Conservation (phyloP, 2,329 filamentous ascomycete genomes). For the Fusarium multiceps region DNA sequence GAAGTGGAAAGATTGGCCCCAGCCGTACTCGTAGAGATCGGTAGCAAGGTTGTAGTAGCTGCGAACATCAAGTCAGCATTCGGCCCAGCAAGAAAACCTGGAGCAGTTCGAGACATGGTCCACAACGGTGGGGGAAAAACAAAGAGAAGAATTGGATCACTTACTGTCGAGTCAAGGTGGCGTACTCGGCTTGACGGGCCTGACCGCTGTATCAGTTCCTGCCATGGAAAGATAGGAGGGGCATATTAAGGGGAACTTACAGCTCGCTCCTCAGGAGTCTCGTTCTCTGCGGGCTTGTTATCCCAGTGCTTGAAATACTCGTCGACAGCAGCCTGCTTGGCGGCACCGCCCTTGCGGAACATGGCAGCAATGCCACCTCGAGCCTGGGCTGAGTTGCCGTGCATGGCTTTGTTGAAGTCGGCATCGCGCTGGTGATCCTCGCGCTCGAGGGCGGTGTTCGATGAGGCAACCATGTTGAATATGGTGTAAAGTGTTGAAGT, state of each 20-base stretch:
- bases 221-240: conserved; percentile 27
- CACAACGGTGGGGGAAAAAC: background rate
- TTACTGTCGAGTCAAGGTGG: conserved; percentile 90
- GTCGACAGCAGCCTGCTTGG: conserved; percentile 84
- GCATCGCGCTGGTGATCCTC: conserved; percentile 90
- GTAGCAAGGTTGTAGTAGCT: conserved; percentile 98
- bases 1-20: conserved; percentile 97
- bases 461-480: conserved; percentile 59
- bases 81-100: background rate
- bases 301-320: conserved; percentile 99
- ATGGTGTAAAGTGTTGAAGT: conserved; percentile 35
- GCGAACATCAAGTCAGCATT: conserved; percentile 35
- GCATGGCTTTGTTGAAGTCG: conserved; percentile 89
- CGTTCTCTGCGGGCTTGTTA: conserved; percentile 79
- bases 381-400: conserved; percentile 76
- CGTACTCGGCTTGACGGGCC: conserved; percentile 88
- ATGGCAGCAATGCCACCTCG: conserved; percentile 83
- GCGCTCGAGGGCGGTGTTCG: conserved; percentile 70
- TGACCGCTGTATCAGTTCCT: conserved; percentile 51
- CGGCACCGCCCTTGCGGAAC: conserved; percentile 80
- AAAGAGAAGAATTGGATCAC: conserved; percentile 49
- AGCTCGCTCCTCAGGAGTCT: conserved; percentile 85
- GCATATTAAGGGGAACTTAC: conserved; percentile 59
- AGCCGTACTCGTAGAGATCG: conserved; percentile 96
- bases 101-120: background rate